Base-by-base conservation (phyloP, 129 eudicot genomes). In the Tagetes patula region DNA sequence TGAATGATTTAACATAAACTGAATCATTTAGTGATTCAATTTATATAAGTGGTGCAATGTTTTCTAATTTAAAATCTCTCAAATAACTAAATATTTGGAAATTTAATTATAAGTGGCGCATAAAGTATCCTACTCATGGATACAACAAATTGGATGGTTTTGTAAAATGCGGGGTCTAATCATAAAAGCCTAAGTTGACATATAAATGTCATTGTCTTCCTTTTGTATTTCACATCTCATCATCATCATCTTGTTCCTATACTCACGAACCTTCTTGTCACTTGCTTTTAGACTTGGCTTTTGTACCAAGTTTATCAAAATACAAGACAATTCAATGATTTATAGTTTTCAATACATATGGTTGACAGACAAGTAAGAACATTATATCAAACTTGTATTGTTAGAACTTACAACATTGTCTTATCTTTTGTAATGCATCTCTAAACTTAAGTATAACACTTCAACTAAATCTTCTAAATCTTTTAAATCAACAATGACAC, bases 231-330 rank as follows among this genome's bases (percentile, higher is more conserved):
- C 64, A 9, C 72, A 48, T 53, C 55, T 54, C 67, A 55, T 67
- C 52, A 55, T 67, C 52, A 58, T 56, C 6, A 68, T 68, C 62
- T 55, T 14, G 39, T 60, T 40, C 5, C 59, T 36, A 20, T 48
- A 30, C 33, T 56, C 20, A 59, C 59, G 81, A 77, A 77, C 36
- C 75, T 77, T 77, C 75, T 69, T 59, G 20, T 30, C 43, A 55
- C 62, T 30, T 55, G 62, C 62, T 55, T 55, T 55, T 54, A 41
- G 64, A 74, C 62, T 49, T 49, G 42, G 42, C 78, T 40, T 49
- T 64, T 74, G 72, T 64, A 50, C 71, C 53, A 49, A 50, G 77
- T 62, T 60, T 61, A 68, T 48, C 46, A n/a, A 62, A 73, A 47
- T 74, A 46, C 49, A 8, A 45, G 46, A 8, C 14, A 45, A 61